A percentile compares a stretch with the other conserved stretches of the same genome.
Evolutionary conservation across 73 alveolate genomes (phyloP).

Genomic region (Tetrahymena thermophila): DNA sequence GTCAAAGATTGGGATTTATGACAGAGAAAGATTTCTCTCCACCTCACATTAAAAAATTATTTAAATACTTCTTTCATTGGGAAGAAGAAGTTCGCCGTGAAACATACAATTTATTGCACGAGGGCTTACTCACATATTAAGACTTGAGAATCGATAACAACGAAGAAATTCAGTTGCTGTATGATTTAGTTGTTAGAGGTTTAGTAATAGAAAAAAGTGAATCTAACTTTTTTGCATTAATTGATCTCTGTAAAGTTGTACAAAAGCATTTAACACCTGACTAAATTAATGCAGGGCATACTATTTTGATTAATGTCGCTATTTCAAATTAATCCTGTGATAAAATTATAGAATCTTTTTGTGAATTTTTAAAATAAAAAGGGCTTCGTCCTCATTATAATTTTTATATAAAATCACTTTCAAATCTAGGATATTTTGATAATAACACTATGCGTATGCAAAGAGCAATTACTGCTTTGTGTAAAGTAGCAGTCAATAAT

Average conservation of each 20-base stretch:
- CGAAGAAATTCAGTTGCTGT: neutral
- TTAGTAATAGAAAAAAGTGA: neutral
- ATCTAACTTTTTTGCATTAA: neutral
- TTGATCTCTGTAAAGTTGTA: neutral
- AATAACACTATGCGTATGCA: neutral
- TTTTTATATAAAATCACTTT: neutral
- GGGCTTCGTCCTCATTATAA: neutral
- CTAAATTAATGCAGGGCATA: neutral
- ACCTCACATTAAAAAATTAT: neutral
- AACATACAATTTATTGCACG: neutral
- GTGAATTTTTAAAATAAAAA: neutral
- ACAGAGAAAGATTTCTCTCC: neutral
- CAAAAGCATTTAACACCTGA: neutral
- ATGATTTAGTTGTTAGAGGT: neutral
- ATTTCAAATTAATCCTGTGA: neutral
- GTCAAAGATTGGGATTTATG: neutral
- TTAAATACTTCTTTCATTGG: neutral
- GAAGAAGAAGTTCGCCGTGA: constrained; percentile 2
- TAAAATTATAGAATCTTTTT: neutral
- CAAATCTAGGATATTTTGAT: neutral
- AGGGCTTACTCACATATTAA: neutral
- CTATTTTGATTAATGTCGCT: neutral
- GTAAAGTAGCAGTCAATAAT: neutral
- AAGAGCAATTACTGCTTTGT: neutral
- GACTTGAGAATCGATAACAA: neutral